phyloP scores from a whole-genome alignment of 305 asterid genomes.

The Ruellia speciosa region DNA sequence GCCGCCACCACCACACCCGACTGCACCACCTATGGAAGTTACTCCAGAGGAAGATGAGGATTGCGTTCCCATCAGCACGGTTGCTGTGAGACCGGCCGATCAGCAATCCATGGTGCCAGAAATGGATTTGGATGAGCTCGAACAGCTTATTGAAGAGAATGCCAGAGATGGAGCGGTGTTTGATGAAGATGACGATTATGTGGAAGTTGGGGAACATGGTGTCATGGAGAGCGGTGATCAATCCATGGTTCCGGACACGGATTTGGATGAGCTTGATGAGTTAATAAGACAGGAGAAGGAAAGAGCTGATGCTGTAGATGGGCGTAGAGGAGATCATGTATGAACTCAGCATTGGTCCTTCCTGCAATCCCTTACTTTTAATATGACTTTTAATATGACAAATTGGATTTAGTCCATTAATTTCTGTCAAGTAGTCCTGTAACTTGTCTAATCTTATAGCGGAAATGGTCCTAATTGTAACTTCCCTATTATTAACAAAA shows the following conservation, averaged over 20 bases:
- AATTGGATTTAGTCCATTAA: too few relatives aligned
- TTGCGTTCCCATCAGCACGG: neutral
- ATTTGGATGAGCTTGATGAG: constrained; percentile 18
- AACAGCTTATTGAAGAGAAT: constrained; percentile 13
- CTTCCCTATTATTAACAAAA: too few relatives aligned
- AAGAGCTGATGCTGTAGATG: neutral
- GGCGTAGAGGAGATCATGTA: neutral
- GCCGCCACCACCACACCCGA: constrained; percentile 4
- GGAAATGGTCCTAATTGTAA: too few relatives aligned
- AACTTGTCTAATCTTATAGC: too few relatives aligned
- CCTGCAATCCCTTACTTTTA: neutral
- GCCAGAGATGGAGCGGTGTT: neutral
- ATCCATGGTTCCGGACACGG: constrained; percentile 24
- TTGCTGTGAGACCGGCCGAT: neutral
- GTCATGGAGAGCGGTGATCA: constrained; percentile 10
- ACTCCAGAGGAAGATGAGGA: constrained; percentile 8
- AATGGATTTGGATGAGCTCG: constrained; percentile 16
- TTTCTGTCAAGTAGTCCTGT: too few relatives aligned
- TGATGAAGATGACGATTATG: constrained; percentile 1
- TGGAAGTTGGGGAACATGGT: neutral
- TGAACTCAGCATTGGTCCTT: neutral
- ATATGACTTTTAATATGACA: too few relatives aligned
- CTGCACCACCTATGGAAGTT: constrained; percentile 2
- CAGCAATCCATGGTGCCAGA: constrained; percentile 11
- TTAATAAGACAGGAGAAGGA: constrained; percentile 11